Evolutionary conservation across 352 stramenopile genomes (phyloP), one percentile per base, ranked within the genome.

Genomic region (Globisporangium megalacanthum): DNA sequence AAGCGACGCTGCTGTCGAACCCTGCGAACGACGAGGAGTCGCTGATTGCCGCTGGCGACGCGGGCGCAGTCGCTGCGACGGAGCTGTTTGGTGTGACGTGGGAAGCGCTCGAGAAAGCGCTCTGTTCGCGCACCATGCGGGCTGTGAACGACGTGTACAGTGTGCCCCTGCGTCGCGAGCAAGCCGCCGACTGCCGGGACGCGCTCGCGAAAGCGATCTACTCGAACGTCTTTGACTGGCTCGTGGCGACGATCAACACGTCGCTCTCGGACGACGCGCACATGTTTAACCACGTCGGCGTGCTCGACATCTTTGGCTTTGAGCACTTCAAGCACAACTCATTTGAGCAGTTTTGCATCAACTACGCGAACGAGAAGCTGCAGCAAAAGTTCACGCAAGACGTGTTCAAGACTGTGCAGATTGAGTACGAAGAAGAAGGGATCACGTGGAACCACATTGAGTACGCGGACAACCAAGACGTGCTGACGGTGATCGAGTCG

Each of bases 271-370:
- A 92, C 47, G 85, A 93, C 58, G 65, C 64, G n/a, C 73, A 89
- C 59, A 93, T 89, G 79, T 47, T 75, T 52, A 86, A 94, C 59
- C 79, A 92, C 44, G 94, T 98, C 41, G 96, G 96, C 50, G 92
- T 99, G 48, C 75, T 99, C 53, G 97, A 99, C 88, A 99, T 99
- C 65, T 99, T 99, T 65, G 97, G 97, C 49, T 99, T 99, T 65
- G 97, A 99, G 77, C 96, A 97, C 68, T 99, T 99, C 75, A 95
- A 96, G 61, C 83, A 94, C 73, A 97, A 97, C 73, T 95, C 88
- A 54, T 92, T 89, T 54, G 82, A 92, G 57, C 82, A 92, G 54
- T 88, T 92, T 33, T 86, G 83, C 54, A 90, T 90, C 72, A 90
- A 90, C 73, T 89, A 89, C 44, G 79, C 79, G 11, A 89, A 89